phyloP scores from a whole-genome alignment of 2,329 filamentous ascomycete species.

The Ascochyta koolunga region DNA sequence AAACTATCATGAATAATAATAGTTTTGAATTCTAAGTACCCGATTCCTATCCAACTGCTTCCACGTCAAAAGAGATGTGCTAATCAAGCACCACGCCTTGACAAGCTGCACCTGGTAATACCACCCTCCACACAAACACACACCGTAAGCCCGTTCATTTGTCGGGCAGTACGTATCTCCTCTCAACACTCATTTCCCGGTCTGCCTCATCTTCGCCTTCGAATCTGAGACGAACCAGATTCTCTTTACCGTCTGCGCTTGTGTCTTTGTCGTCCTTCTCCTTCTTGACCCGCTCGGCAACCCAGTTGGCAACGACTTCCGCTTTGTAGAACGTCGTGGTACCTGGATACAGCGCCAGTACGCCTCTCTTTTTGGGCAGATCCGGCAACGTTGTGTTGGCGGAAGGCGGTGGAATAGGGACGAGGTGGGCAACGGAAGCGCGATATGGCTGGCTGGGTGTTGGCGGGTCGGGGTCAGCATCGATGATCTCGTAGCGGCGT shows the following conservation, averaged over 20 bases:
- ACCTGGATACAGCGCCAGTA: slow-evolving; percentile 58
- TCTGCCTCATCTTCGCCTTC: slow-evolving; percentile 56
- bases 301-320: slow-evolving; percentile 54
- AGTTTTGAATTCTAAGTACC: background rate
- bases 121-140: background rate
- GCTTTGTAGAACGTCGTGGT: slow-evolving; percentile 62
- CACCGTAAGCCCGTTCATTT: slow-evolving; percentile 19
- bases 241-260: slow-evolving; percentile 43
- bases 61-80: background rate
- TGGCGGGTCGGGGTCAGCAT: slow-evolving; percentile 53
- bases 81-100: background rate
- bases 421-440: slow-evolving; percentile 55
- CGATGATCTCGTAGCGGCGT: slow-evolving; percentile 60
- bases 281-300: slow-evolving; percentile 38
- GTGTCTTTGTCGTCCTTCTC: slow-evolving; percentile 52
- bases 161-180: slow-evolving; percentile 56
- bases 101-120: background rate
- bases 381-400: slow-evolving; percentile 51
- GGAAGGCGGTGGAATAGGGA: slow-evolving; percentile 51
- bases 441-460: slow-evolving; percentile 50
- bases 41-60: background rate
- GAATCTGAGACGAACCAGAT: slow-evolving; percentile 53
- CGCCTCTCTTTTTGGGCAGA: slow-evolving; percentile 50
- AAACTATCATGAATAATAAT: background rate
- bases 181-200: slow-evolving; percentile 56